Evolutionary conservation across 2,329 filamentous ascomycete species (phyloP).

Genomic region (Alternaria sp.): DNA sequence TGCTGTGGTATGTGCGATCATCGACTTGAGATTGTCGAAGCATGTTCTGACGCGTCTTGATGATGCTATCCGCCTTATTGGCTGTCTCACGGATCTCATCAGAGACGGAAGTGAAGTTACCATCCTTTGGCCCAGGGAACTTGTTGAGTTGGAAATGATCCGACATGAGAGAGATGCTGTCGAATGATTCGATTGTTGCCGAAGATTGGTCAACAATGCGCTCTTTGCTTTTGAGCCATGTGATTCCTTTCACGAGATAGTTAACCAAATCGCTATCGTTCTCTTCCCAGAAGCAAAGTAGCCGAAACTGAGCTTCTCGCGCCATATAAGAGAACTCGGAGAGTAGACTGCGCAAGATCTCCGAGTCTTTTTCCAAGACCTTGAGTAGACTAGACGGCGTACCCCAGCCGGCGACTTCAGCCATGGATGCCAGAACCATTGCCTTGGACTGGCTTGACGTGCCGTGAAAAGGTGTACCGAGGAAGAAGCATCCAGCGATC

Average conservation of each 20-base stretch:
- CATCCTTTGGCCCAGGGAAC: slow-evolving; percentile 34
- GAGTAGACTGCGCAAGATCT: slow-evolving; percentile 17
- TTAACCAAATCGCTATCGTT: slow-evolving; percentile 24
- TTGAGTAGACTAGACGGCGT: slow-evolving; percentile 20
- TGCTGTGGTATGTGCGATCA: slow-evolving; percentile 22
- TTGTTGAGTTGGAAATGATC: slow-evolving; percentile 43
- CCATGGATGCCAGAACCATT: slow-evolving; percentile 24
- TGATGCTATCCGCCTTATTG: slow-evolving; percentile 24
- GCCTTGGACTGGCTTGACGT: slow-evolving; percentile 25
- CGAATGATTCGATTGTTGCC: slow-evolving; percentile 30
- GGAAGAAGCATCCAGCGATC: slow-evolving; percentile 29
- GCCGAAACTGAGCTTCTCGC: slow-evolving; percentile 24
- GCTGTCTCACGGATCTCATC: slow-evolving; percentile 30
- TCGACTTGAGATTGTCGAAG: slow-evolving; percentile 23
- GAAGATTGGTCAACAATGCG: slow-evolving; percentile 38
- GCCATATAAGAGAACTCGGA: slow-evolving; percentile 24
- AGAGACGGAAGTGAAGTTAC: slow-evolving; percentile 32
- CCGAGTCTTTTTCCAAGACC: slow-evolving; percentile 26
- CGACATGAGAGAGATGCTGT: slow-evolving; percentile 26
- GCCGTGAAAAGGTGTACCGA: slow-evolving; percentile 29
- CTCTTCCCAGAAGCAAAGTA: slow-evolving; percentile 31
- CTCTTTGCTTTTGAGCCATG: slow-evolving; percentile 26
- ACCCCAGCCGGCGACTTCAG: slow-evolving; percentile 23
- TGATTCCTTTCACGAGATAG: slow-evolving; percentile 14
- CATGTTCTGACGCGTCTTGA: slow-evolving; percentile 29